Base-by-base conservation (phyloP, 2,329 filamentous ascomycete species). In the Akanthomyces muscarius region DNA sequence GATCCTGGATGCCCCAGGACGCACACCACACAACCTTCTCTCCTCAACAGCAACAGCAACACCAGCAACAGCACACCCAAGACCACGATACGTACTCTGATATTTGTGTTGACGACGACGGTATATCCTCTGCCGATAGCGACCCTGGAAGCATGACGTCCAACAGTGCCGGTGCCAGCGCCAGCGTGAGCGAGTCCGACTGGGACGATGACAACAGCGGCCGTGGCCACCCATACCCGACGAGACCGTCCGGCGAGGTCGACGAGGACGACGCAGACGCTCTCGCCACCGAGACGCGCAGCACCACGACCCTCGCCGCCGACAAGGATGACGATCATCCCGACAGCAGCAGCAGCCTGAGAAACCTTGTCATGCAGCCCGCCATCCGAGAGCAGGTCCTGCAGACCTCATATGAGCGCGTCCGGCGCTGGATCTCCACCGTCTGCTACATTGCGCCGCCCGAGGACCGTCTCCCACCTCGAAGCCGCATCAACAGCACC, bases 251-350 rank as follows among this genome's bases (percentile, higher is more conserved):
- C 8, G 6, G 2, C 11, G 21, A 33, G 1, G 44, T 41, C 2
- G 28, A 36, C 14, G 23, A 48, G 28, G 56, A 53, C 21, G 23
- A 36, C 23, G 57, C 25, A 25, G 21, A 51, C 23, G n/a, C 25
- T 8, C 14, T 30, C 28, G 54, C 38, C 21, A 61, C 58, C 25
- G 58, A 61, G 14, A 54, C 48, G 13, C 58, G 28, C 58, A 61
- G 48, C 58, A 60, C 36, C 57, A 60, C 45, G n/a, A 60, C 57
- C 18, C 21, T 60, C 10, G n/a, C 58, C 41, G 48, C 48, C 10
- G 50, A 53, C 3, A 36, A 25, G 23, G 57, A 52, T 33, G 18
- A 21, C 7, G 33, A 36, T 7, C 33, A 36, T 7, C 7, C 10
- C 6, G 33, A 36, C 10, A 11, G 33, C 48, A 2, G 23, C 41